phyloP scores from a whole-genome alignment of 129 eudicot genomes.

The Pulicaria dysenterica region DNA sequence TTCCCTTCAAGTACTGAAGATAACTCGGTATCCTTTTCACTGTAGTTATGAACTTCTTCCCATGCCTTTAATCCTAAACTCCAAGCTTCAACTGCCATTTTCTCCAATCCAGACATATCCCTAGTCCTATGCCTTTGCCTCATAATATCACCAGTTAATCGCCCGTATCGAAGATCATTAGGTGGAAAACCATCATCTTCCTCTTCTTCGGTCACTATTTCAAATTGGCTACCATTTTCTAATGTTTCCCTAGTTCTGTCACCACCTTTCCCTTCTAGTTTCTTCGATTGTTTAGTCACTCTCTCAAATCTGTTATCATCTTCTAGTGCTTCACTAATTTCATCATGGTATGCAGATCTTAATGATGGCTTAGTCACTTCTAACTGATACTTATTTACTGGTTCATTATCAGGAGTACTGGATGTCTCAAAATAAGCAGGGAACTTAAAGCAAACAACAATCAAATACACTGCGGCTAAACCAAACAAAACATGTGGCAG shows the following conservation, averaged over 20 bases:
- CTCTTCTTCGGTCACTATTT: constrained; percentile 18
- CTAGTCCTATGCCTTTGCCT: constrained; percentile 50
- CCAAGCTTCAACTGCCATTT: constrained; percentile 97
- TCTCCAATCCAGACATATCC: constrained; percentile 66
- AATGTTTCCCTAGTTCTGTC: constrained; percentile 20
- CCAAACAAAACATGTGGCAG: constrained; percentile 63
- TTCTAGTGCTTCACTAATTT: constrained; percentile 49
- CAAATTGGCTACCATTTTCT: constrained; percentile 10
- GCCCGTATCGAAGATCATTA: constrained; percentile 53
- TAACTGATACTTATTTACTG: constrained; percentile 28
- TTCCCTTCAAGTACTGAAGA: constrained; percentile 62
- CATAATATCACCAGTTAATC: constrained; percentile 59
- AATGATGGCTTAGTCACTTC: constrained; percentile 41
- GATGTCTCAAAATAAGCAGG: constrained; percentile 65
- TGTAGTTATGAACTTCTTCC: constrained; percentile 60
- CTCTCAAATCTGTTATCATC: constrained; percentile 37
- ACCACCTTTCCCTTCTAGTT: constrained; percentile 14
- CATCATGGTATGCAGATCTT: constrained; percentile 46
- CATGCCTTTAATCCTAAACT: constrained; percentile 77
- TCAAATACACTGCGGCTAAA: constrained; percentile 71
- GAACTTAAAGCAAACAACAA: constrained; percentile 68
- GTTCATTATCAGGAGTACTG: constrained; percentile 32
- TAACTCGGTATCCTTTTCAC: constrained; percentile 41
- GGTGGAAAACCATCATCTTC: constrained; percentile 40
- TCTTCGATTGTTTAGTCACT: not conserved